These are phyloP conservation scores for Geoglossum glabrum DNA, from an alignment of 495 filamentous ascomycete genomes.

Conservation along the genomic window DNA sequence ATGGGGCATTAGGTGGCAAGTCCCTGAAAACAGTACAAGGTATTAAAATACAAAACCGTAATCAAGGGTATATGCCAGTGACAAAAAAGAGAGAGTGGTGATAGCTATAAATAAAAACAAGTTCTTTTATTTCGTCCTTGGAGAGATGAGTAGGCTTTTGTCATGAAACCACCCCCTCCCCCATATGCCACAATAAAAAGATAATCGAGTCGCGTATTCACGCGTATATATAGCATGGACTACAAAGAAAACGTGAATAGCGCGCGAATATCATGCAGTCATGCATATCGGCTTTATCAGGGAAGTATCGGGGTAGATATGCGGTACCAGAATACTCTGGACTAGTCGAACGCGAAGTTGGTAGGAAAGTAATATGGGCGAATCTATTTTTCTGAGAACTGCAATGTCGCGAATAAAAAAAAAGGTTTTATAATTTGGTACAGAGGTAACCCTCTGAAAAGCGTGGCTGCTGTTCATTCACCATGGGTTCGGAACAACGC, in stretches of 20 bases:
- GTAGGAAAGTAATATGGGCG: too few species aligned
- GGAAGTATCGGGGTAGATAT: too few species aligned
- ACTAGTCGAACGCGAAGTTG: background rate
- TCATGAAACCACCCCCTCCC: background rate
- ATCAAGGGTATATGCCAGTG: background rate
- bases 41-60: background rate
- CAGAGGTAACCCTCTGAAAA: too few species aligned
- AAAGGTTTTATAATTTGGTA: too few species aligned
- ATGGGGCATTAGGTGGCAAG: background rate
- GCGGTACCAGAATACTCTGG: background rate
- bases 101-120: background rate
- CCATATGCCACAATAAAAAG: background rate
- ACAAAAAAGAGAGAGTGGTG: background rate
- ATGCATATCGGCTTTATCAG: background rate
- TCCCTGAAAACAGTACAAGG: background rate
- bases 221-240: background rate
- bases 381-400: too few species aligned
- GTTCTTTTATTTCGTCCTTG: background rate
- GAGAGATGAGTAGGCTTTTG: background rate
- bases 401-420: too few species aligned
- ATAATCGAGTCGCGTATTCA: background rate
- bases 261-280: background rate
- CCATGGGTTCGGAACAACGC: too few species aligned
- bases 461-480: too few species aligned
- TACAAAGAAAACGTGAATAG: background rate